These are phyloP conservation scores for Teratosphaeria viscida DNA, from an alignment of 2,329 filamentous ascomycete species.

Conservation along the genomic window DNA sequence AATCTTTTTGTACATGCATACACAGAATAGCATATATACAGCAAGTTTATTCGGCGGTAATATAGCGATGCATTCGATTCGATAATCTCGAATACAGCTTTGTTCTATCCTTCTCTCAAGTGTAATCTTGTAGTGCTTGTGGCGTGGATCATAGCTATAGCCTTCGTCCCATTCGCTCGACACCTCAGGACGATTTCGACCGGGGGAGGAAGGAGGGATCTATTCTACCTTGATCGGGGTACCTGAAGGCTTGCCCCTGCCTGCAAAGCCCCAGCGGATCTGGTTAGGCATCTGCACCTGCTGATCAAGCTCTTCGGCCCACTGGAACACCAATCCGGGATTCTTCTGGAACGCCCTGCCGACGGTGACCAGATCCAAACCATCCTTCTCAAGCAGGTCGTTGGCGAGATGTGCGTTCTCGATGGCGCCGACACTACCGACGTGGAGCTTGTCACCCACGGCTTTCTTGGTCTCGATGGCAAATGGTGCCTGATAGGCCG, in stretches of 20 bases:
- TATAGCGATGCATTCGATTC: neutral
- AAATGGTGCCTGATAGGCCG: conserved; percentile 65
- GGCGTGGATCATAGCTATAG: neutral
- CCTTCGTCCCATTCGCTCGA: neutral
- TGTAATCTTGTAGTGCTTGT: neutral
- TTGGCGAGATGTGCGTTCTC: conserved; percentile 58
- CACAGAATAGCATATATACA: neutral
- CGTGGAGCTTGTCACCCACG: conserved; percentile 59
- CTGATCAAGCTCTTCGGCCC: conserved; percentile 62
- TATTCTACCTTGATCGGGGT: conserved; percentile 9
- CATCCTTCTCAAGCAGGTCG: conserved; percentile 41
- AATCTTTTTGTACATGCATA: neutral
- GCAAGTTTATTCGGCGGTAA: neutral
- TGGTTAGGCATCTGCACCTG: conserved; percentile 64
- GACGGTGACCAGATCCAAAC: conserved; percentile 59
- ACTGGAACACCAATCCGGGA: conserved; percentile 64
- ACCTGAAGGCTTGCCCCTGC: conserved; percentile 28
- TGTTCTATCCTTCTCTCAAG: neutral
- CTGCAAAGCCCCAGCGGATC: conserved; percentile 49
- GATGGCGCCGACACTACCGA: conserved; percentile 68
- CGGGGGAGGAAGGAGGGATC: neutral
- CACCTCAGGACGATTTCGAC: neutral
- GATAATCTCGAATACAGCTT: neutral
- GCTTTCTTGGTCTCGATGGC: conserved; percentile 61
- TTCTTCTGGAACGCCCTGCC: conserved; percentile 74